Conservation (phyloP, 2,329 filamentous ascomycete genomes). For the Purpureocillium lavendulum region DNA sequence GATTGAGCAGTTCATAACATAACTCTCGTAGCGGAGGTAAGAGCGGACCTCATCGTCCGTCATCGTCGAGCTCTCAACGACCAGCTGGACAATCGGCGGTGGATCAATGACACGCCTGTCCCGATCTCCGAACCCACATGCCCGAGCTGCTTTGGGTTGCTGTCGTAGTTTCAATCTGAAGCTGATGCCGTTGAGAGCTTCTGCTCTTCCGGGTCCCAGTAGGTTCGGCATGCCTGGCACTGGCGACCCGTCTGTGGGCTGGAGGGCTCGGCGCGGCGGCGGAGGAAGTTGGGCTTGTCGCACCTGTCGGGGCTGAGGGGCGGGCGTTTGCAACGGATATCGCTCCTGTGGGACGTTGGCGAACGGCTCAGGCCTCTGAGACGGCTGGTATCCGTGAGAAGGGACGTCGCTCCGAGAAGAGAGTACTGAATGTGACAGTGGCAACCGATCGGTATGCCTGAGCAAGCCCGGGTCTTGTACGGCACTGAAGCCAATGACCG, state of each 20-base stretch:
- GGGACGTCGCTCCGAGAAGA: no score
- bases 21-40: slow-evolving; percentile 52
- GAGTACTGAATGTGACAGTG: no score
- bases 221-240: slow-evolving; percentile 16
- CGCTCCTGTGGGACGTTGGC: neutral
- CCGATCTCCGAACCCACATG: slow-evolving; percentile 76
- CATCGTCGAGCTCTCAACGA: slow-evolving; percentile 48
- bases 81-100: slow-evolving; percentile 71
- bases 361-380: no score
- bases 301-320: neutral
- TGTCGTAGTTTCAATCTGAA: slow-evolving; percentile 51
- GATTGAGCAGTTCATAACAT: slow-evolving; percentile 69
- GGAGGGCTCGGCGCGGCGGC: neutral
- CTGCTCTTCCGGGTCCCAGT: slow-evolving; percentile 11
- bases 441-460: no score
- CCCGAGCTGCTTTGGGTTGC: slow-evolving; percentile 68
- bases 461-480: neutral
- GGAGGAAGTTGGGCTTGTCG: neutral
- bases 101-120: slow-evolving; percentile 78
- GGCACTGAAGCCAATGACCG: neutral
- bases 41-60: slow-evolving; percentile 44
- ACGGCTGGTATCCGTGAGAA: no score
- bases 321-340: neutral
- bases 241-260: slow-evolving; percentile 1
- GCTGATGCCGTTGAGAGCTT: slow-evolving; percentile 12